Base-by-base conservation (phyloP, 2,329 filamentous ascomycete genomes). In the Trichoderma guizhouense region DNA sequence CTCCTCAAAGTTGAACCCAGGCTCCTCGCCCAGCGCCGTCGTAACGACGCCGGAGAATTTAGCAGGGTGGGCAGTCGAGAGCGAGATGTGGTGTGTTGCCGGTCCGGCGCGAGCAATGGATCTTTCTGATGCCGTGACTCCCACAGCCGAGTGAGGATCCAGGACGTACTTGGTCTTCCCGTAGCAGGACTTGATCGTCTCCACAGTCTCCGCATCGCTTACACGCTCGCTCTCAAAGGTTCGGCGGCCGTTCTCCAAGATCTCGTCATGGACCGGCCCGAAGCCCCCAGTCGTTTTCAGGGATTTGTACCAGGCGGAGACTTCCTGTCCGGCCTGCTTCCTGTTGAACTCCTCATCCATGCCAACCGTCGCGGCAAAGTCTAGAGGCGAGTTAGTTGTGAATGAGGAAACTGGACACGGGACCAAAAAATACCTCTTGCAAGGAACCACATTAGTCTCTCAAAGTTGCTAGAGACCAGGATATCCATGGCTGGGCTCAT, bases 401-500 rank as follows among this genome's bases (percentile, higher is more conserved):
- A 36, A 5, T 55, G 1, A 64, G 21, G 15, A 28, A 53, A 36
- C 18, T n/a, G 30, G 53, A 30, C 24, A n/a, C 12, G 24, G 18
- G 12, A 36, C 7, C 12, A 15, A 15, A 62, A n/a, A 18, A 14
- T 70, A 70, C 68, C 68, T 47, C 34, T 53, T 9, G 94, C 92
- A 30, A 98, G 86, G 86, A 93, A 98, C 95, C 95, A 98, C 15
- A 99, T 87, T 5, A 99, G 86, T 36, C 96, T 90, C 86, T 99
- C 96, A 80, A 99, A 98, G 85, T 99, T 99, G 80, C 92, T 96
- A 28, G 92, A 95, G 15, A 99, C 95, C 5, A 98, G 86, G 75
- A 99, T 98, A 81, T 99, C 96, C 96, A 99, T 99, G 62, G 96
- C 96, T 0, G 96, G 96, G 76, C 92, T 94, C 68, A 96, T 87